Conservation (phyloP, 176 grass and related monocot genomes). For the Zea mays region Zm-B73-REFERENCE-NAM-5.0 NC_050102.1:9433501-9434000, state of each 20-base stretch:
- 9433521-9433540: slow-evolving; percentile 9
- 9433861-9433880: slow-evolving; percentile 8
- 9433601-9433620: slow-evolving; percentile 22
- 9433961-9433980: slow-evolving; percentile 29
- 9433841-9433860: neutral
- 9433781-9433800: slow-evolving; percentile 20
- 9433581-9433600: slow-evolving; percentile 13
- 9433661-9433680: slow-evolving; percentile 5
- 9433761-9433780: neutral
- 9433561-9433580: slow-evolving; percentile 13
- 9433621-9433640: slow-evolving; percentile 12
- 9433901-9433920: neutral
- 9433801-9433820: neutral
- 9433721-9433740: slow-evolving; percentile 8
- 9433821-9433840: neutral
- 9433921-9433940: neutral
- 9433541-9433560: neutral
- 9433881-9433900: slow-evolving; percentile 6
- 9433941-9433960: slow-evolving; percentile 12
- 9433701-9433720: slow-evolving; percentile 8
- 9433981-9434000: slow-evolving; percentile 12
- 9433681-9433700: slow-evolving; percentile 46
- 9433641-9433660: neutral
- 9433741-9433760: slow-evolving; percentile 15
- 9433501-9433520: slow-evolving; percentile 15